Percentiles rank a stretch among this genome's conserved stretches.
Evolutionary conservation across 768 basidiomycete genomes (phyloP).

Genomic region (Saitozyma sp.): DNA sequence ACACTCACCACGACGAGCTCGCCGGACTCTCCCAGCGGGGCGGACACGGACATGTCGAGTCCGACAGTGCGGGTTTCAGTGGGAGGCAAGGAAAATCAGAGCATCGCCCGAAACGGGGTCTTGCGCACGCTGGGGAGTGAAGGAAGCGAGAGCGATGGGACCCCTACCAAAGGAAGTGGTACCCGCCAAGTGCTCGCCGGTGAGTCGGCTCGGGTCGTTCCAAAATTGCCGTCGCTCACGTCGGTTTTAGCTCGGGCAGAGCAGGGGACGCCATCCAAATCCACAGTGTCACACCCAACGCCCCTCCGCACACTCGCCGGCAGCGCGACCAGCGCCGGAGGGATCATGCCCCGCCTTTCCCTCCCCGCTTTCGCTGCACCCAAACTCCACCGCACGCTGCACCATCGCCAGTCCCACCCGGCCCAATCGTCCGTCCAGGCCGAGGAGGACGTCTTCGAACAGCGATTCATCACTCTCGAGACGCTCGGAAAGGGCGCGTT

Average conservation of each 20-base stretch:
- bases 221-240: not conserved
- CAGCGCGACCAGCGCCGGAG: not conserved
- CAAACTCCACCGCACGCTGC: conserved; percentile 33
- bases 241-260: not conserved
- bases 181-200: conserved; percentile 22
- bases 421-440: conserved; percentile 20
- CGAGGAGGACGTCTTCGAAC: conserved; percentile 62
- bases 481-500: conserved; percentile 91
- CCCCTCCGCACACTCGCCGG: not conserved
- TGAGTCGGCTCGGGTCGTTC: conserved; percentile 17
- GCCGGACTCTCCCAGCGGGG: conserved; percentile 23
- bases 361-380: conserved; percentile 40
- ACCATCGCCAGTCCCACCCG: conserved; percentile 40
- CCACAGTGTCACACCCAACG: not conserved
- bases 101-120: too few relatives aligned
- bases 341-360: conserved; percentile 40
- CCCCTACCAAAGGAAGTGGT: conserved; percentile 47
- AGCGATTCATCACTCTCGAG: conserved; percentile 78
- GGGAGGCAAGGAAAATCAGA: too few relatives aligned
- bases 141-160: conserved; percentile 46
- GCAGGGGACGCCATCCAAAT: conserved; percentile 8
- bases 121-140: conserved; percentile 11
- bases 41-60: conserved; percentile 31
- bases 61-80: conserved; percentile 30
- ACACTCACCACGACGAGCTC: conserved; percentile 33